A percentile compares a stretch with the other conserved stretches of the same genome.
Conservation (phyloP, 805 yeast genomes). For the Hanseniaspora thailandica region DNA sequence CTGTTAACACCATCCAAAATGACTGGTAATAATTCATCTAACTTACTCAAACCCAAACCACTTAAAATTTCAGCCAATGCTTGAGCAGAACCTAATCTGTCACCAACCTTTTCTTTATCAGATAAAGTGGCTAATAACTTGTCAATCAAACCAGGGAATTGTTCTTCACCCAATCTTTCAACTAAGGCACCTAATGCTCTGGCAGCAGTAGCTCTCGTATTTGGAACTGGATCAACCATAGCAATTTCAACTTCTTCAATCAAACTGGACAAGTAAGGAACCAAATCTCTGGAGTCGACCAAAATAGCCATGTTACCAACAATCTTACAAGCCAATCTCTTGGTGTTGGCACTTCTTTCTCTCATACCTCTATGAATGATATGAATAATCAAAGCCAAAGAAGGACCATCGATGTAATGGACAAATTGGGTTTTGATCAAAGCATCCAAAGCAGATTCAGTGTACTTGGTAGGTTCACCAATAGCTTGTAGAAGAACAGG, state of each 20-base stretch:
- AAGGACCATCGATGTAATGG: constrained; percentile 96
- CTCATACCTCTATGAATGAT: constrained; percentile 92
- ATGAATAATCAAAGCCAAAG: constrained; percentile 85
- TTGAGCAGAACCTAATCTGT: constrained; percentile 93
- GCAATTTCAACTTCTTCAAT: constrained; percentile 78
- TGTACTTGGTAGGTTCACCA: constrained; percentile 86
- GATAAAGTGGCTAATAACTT: constrained; percentile 62
- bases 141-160: constrained; percentile 83
- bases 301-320: constrained; percentile 97
- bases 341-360: constrained; percentile 86
- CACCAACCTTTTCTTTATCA: constrained; percentile 73
- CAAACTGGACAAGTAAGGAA: constrained; percentile 69
- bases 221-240: constrained; percentile 98
- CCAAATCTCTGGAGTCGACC: constrained; percentile 75
- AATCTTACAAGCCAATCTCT: constrained; percentile 90
- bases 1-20: constrained; percentile 62
- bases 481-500: constrained; percentile 82
- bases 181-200: constrained; percentile 93
- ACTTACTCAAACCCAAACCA: constrained; percentile 76
- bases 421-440: constrained; percentile 85
- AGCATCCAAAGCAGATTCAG: constrained; percentile 77
- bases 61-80: constrained; percentile 87
- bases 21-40: constrained; percentile 78
- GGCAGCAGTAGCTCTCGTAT: constrained; percentile 92
- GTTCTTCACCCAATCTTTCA: constrained; percentile 90